Evolutionary conservation across 225 moss, liverwort and hornwort species (phyloP), one percentile per base, ranked within the genome.

Genomic region (Neckera pumila): DNA sequence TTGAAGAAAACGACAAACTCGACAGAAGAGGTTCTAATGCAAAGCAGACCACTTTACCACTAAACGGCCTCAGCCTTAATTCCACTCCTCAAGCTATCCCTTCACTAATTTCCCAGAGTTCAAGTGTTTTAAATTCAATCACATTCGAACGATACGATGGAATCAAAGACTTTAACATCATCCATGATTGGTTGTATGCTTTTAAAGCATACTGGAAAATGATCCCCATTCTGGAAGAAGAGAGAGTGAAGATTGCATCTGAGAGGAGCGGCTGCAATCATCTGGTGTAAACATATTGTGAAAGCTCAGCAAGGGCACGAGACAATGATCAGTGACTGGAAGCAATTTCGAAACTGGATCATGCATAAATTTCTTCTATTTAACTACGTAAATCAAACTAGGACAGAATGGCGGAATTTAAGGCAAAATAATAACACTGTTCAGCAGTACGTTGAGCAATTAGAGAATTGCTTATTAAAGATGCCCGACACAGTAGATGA

Each of bases 131-230:
- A 7, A 93, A 85, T 70, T 81, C 90, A 58, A 81, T 91, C 81
- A 88, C 67, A 59, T 91, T 91, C 87, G 90, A 93, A 81, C 87
- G 81, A 54, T 91, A 91, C 76, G 84, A 89, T 38, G 89, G 91
- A 64, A 87, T 81, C 66, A 90, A 91, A 80, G 90, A 90, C 91
- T 90, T 86, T 34, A 88, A 81, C 84, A 80, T 89, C 70, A 91
- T 91, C 85, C 91, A 93, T 54, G 90, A 93, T 64, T 91, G 91
- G 90, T 88, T 91, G 86, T 88, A 88, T 89, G 89, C 86, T 80
- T 93, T 93, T 84, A 89, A 90, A 84, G 90, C 91, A 72, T 93
- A 93, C 33, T 93, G 91, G 89, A 87, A 86, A 78, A 90, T 87
- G 33, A 76, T 84, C 42, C 86, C 84, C 64, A 88, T 88, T 81